Conservation (phyloP, 495 filamentous ascomycete species). For the Penicillium diatomitis region DNA sequence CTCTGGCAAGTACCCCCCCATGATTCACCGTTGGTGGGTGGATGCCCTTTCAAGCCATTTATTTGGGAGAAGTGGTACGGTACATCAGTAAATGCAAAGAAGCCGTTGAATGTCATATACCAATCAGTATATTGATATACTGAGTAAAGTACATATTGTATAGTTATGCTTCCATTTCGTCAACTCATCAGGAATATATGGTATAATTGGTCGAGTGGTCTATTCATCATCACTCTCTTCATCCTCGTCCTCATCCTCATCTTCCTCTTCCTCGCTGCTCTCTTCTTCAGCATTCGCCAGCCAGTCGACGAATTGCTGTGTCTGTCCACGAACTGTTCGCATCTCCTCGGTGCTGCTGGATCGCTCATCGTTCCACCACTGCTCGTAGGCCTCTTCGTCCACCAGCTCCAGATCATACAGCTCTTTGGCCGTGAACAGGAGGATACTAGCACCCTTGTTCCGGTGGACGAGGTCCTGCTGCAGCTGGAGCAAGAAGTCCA, state of each 20-base stretch:
- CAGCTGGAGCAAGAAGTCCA: slow-evolving; percentile 71
- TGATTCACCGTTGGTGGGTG: too few species aligned
- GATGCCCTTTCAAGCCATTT: too few species aligned
- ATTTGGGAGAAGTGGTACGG: too few species aligned
- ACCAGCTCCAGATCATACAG: slow-evolving; percentile 77
- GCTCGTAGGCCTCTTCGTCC: slow-evolving; percentile 78
- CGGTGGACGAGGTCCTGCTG: slow-evolving; percentile 67
- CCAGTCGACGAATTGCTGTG: slow-evolving; percentile 76
- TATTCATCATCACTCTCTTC: slow-evolving; percentile 18
- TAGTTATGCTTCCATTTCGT: background rate
- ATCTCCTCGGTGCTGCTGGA: slow-evolving; percentile 56
- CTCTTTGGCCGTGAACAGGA: slow-evolving; percentile 68
- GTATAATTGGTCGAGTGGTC: background rate
- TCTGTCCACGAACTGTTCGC: slow-evolving; percentile 59
- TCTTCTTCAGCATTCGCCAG: slow-evolving; percentile 76
- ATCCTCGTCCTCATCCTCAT: slow-evolving; percentile 43
- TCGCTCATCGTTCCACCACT: slow-evolving; percentile 76
- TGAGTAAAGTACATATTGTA: too few species aligned
- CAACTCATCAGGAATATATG: background rate
- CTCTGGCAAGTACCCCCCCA: too few species aligned
- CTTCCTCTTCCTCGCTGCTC: slow-evolving; percentile 63
- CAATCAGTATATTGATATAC: too few species aligned
- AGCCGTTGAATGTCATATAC: too few species aligned
- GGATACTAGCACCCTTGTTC: slow-evolving; percentile 51
- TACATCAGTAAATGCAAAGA: too few species aligned